These are phyloP conservation scores for Leccinum boreale DNA, from an alignment of 768 basidiomycete species.

Conservation along the genomic window DNA sequence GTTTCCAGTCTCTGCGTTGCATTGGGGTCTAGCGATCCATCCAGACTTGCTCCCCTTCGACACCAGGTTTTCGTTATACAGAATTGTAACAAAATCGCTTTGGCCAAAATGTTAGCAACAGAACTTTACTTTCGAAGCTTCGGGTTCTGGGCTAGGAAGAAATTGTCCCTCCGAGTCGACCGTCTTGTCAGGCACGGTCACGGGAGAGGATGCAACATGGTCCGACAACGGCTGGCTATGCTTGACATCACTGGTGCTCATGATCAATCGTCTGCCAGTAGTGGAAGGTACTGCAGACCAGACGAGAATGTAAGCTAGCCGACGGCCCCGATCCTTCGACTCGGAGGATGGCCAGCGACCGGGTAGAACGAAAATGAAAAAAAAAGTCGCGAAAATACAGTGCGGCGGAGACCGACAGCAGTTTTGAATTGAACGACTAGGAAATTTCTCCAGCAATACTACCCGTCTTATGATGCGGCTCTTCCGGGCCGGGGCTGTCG, in stretches of 20 bases:
- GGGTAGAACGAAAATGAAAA: background rate
- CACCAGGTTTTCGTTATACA: no score
- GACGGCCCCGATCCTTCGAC: conserved; percentile 10
- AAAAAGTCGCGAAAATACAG: conserved; percentile 1
- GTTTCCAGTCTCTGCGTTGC: no score
- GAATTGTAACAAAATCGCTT: no score
- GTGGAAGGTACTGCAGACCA: no score
- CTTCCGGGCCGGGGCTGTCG: background rate
- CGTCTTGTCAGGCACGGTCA: background rate
- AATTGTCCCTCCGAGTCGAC: background rate
- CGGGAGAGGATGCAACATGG: background rate
- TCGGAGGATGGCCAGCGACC: conserved; percentile 1
- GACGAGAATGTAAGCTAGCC: background rate
- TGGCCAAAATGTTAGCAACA: no score
- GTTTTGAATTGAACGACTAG: background rate
- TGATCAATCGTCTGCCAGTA: conserved; percentile 12
- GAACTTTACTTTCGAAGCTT: no score
- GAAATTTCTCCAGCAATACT: no score
- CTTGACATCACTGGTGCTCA: conserved; percentile 13
- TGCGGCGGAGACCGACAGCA: background rate
- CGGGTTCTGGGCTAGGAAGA: background rate
- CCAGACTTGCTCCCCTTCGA: no score
- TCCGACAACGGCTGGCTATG: background rate
- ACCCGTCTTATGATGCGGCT: background rate
- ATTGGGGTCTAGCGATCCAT: no score